A percentile compares a stretch with the other conserved stretches of the same genome.
phyloP scores from a whole-genome alignment of 495 filamentous ascomycete species.

The Aspergillus nidulans region DNA sequence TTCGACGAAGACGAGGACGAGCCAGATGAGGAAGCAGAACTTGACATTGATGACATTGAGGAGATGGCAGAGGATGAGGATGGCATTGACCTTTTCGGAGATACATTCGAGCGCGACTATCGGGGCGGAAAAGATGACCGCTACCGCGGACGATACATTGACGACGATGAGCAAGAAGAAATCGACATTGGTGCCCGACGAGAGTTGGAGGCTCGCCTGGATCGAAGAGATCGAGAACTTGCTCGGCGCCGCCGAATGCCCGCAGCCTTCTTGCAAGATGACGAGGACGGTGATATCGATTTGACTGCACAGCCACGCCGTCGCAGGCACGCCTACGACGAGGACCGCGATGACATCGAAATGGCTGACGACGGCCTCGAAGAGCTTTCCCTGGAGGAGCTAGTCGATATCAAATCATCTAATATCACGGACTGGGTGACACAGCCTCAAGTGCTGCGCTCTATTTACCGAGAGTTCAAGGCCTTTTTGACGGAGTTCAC shows the following conservation, averaged over 20 bases:
- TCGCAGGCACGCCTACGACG: slow-evolving; percentile 82
- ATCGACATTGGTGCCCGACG: slow-evolving; percentile 65
- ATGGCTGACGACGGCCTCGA: slow-evolving; percentile 92
- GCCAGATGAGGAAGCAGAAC: slow-evolving; percentile 64
- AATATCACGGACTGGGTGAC: slow-evolving; percentile 93
- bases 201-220: slow-evolving; percentile 76
- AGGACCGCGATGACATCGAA: slow-evolving; percentile 82
- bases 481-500: slow-evolving; percentile 95
- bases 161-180: slow-evolving; percentile 73
- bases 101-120: slow-evolving; percentile 88
- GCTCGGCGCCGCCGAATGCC: slow-evolving; percentile 71
- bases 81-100: slow-evolving; percentile 88
- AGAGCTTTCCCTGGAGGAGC: slow-evolving; percentile 84
- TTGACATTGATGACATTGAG: slow-evolving; percentile 90
- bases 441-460: slow-evolving; percentile 83
- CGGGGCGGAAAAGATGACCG: slow-evolving; percentile 52
- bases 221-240: slow-evolving; percentile 77
- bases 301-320: slow-evolving; percentile 76
- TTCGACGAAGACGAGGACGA: slow-evolving; percentile 71
- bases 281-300: slow-evolving; percentile 81
- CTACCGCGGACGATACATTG: slow-evolving; percentile 70
- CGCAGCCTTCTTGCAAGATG: slow-evolving; percentile 78
- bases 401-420: slow-evolving; percentile 90
- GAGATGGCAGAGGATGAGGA: slow-evolving; percentile 95
- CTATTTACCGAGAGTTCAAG: slow-evolving; percentile 94